Evolutionary conservation across 1,139 yeast species (phyloP).

Genomic region (Suhomyces ambrosiae): DNA sequence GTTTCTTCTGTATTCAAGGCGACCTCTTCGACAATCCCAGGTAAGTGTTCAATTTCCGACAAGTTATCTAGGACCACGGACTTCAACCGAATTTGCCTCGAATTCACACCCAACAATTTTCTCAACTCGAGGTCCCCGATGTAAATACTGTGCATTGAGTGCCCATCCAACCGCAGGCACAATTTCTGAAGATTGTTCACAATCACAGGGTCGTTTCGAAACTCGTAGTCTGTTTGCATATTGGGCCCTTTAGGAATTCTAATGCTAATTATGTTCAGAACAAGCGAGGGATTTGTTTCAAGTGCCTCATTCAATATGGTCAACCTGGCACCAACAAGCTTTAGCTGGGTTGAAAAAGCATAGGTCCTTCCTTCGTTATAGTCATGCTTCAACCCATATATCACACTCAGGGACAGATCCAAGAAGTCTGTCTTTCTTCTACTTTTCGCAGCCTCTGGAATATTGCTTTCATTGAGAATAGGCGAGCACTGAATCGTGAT

Average conservation of each 20-base stretch:
- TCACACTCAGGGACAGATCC: conserved; percentile 25
- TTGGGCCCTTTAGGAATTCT: conserved; percentile 18
- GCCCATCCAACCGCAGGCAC: conserved; percentile 9
- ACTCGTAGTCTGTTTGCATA: conserved; percentile 4
- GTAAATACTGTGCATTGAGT: conserved; percentile 17
- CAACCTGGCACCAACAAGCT: conserved; percentile 35
- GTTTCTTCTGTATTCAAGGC: too few relatives aligned
- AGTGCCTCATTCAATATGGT: conserved; percentile 30
- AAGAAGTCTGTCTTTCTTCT: conserved; percentile 25
- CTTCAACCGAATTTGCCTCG: conserved; percentile 1
- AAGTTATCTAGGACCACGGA: conserved; percentile 5
- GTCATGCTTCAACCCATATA: conserved; percentile 28
- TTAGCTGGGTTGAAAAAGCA: conserved; percentile 15
- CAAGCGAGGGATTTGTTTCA: conserved; percentile 30
- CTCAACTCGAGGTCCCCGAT: conserved; percentile 21
- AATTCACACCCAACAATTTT: conserved; percentile 2
- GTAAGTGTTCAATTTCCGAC: neutral
- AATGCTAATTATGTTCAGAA: conserved; percentile 26
- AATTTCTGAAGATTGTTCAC: conserved; percentile 15
- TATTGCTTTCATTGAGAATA: conserved; percentile 20
- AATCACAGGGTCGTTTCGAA: conserved; percentile 11
- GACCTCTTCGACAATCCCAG: too few relatives aligned
- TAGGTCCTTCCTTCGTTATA: conserved; percentile 13
- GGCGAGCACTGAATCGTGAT: conserved; percentile 30
- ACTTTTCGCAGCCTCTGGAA: conserved; percentile 8